A percentile compares a stretch with the other conserved stretches of the same genome.
phyloP scores from a whole-genome alignment of 768 basidiomycete species.

The Trametopsis cervina region DNA sequence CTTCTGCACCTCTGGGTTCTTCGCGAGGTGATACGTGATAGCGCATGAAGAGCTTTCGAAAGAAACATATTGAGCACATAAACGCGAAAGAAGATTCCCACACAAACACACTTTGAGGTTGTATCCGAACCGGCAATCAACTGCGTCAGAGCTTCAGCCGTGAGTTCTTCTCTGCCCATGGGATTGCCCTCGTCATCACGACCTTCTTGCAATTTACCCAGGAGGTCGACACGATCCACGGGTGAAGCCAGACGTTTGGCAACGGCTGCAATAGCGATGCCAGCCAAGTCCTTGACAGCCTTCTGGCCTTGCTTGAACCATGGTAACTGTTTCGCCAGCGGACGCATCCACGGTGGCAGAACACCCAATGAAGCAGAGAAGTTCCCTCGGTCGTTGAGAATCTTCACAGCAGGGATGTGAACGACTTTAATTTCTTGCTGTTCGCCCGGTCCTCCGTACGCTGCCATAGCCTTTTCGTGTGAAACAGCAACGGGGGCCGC shows the following conservation, averaged over 20 bases:
- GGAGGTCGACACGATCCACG: constrained; percentile 70
- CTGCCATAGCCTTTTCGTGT: constrained; percentile 47
- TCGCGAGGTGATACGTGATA: constrained; percentile 78
- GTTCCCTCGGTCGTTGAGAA: constrained; percentile 85
- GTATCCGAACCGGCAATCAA: constrained; percentile 90
- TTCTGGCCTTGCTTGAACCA: constrained; percentile 66
- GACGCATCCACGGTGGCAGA: constrained; percentile 66
- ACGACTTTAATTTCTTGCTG: constrained; percentile 34
- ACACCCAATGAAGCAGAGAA: constrained; percentile 81
- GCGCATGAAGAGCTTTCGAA: constrained; percentile 74
- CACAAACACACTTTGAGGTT: constrained; percentile 84
- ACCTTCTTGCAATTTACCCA: constrained; percentile 74
- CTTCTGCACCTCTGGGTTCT: constrained; percentile 52
- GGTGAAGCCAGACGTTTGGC: constrained; percentile 58
- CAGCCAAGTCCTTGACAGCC: constrained; percentile 68
- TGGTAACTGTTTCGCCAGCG: constrained; percentile 55
- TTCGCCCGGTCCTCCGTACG: constrained; percentile 39
- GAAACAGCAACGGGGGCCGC: constrained; percentile 60
- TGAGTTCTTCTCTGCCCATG: constrained; percentile 78
- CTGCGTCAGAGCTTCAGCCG: constrained; percentile 81
- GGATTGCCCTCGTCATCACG: constrained; percentile 75
- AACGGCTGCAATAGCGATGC: constrained; percentile 64
- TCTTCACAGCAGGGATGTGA: constrained; percentile 73
- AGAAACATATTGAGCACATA: not conserved
- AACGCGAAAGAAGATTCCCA: too few species aligned